phyloP scores from a whole-genome alignment of 176 grass and related monocot genomes.

The Phoenix dactylifera region DNA sequence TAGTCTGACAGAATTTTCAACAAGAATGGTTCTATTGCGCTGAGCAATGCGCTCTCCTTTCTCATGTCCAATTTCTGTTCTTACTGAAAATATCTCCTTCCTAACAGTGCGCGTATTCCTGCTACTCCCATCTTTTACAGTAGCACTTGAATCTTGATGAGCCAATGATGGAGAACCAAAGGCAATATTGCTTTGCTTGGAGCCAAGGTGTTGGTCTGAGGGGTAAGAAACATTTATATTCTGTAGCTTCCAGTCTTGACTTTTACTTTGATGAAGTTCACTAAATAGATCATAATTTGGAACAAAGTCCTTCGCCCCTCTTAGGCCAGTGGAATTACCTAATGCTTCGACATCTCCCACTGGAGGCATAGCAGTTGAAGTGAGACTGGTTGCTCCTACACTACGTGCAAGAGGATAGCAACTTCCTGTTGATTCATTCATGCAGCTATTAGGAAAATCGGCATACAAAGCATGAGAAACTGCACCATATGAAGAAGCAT shows the following conservation, averaged over 20 bases:
- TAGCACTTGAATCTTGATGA: slow-evolving; percentile 4
- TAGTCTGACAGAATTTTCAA: too few species aligned
- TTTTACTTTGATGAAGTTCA: slow-evolving; percentile 6
- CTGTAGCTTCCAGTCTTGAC: slow-evolving; percentile 4
- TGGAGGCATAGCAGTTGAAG: not conserved
- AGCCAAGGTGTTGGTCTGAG: not conserved
- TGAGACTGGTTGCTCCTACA: not conserved
- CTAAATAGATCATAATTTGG: not conserved
- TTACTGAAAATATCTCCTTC: not conserved
- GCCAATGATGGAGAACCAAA: not conserved
- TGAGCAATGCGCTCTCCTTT: too few species aligned
- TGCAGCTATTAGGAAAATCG: not conserved
- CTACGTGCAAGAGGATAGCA: not conserved
- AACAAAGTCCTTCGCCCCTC: not conserved
- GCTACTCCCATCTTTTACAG: not conserved
- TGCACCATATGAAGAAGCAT: slow-evolving; percentile 5
- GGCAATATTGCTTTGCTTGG: not conserved
- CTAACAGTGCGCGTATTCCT: too few species aligned
- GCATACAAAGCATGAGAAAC: not conserved
- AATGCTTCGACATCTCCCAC: not conserved
- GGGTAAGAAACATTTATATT: slow-evolving; percentile 5
- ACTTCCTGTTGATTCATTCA: not conserved
- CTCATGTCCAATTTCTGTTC: not conserved
- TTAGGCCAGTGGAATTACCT: not conserved
- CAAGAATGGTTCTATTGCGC: too few species aligned